phyloP scores from a whole-genome alignment of 1,284 basidiomycete genomes.

The Marasmius sp. region DNA sequence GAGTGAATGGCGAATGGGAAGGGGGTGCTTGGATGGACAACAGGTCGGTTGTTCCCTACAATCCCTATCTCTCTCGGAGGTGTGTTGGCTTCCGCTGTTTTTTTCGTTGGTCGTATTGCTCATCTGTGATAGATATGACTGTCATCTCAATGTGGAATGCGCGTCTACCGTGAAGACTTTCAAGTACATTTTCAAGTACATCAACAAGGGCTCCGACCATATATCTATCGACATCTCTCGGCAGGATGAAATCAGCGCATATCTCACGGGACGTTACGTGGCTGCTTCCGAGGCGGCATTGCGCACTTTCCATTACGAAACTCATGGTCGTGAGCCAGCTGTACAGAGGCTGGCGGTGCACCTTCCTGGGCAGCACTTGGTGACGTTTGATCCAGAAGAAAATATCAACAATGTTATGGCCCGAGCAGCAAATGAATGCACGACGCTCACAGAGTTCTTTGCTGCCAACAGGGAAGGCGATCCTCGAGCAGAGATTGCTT shows the following conservation, averaged over 20 bases:
- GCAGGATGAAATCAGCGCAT: constrained; percentile 30
- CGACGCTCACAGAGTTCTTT: constrained; percentile 40
- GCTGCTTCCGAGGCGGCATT: constrained; percentile 27
- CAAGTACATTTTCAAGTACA: constrained; percentile 49
- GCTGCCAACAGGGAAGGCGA: constrained; percentile 32
- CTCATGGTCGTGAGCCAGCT: constrained; percentile 33
- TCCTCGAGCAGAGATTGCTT: constrained; percentile 24
- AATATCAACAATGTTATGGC: constrained; percentile 24
- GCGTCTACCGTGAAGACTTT: constrained; percentile 28
- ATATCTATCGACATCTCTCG: constrained; percentile 27
- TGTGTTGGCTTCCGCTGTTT: no score
- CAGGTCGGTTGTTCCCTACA: constrained; percentile 35
- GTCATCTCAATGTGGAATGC: constrained; percentile 31
- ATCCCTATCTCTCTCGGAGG: constrained; percentile 23
- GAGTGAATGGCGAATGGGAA: not conserved
- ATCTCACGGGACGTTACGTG: constrained; percentile 32
- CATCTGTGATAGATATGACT: constrained; percentile 27
- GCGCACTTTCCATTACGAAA: constrained; percentile 31
- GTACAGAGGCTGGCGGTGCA: constrained; percentile 40
- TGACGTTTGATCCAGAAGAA: constrained; percentile 32
- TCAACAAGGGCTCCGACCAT: constrained; percentile 45
- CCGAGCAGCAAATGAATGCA: constrained; percentile 23
- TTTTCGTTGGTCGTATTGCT: no score
- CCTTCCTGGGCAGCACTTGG: constrained; percentile 33
- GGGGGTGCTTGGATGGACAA: constrained; percentile 26